phyloP scores from a whole-genome alignment of 78 protist genomes.

The Emiliania huxleyi region DNA sequence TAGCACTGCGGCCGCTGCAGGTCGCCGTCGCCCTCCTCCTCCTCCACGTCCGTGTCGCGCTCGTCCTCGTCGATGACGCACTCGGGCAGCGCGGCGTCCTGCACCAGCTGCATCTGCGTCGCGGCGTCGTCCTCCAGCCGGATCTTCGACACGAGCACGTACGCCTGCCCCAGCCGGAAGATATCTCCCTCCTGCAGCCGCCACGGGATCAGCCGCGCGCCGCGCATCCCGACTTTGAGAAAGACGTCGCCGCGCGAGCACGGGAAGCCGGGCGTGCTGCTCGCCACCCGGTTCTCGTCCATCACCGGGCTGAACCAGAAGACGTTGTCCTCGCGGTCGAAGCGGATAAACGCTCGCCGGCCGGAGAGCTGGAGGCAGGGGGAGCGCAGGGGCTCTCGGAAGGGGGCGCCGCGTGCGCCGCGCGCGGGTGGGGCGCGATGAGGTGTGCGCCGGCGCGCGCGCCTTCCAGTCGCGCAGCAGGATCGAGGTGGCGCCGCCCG shows the following conservation, averaged over 20 bases:
- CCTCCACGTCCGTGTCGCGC: neutral
- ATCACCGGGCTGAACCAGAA: neutral
- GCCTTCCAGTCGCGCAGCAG: neutral
- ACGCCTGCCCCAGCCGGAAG: constrained; percentile 26
- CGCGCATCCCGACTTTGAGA: constrained; percentile 21
- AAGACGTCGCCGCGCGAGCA: neutral
- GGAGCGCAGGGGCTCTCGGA: neutral
- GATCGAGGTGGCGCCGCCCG: neutral
- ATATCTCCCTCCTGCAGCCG: neutral
- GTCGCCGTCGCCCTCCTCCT: neutral
- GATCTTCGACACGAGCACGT: neutral
- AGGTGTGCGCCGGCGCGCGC: neutral
- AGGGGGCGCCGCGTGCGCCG: no score
- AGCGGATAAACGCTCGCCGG: neutral
- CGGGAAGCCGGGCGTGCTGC: neutral
- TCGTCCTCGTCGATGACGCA: no score
- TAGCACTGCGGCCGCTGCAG: neutral
- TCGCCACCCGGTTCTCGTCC: neutral
- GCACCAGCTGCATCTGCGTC: neutral
- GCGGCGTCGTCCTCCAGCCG: neutral
- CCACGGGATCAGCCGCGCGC: neutral
- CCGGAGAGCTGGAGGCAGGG: neutral
- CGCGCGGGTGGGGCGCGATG: no score
- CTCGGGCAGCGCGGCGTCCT: neutral
- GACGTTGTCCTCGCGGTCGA: neutral